phyloP scores from a whole-genome alignment of 2,329 filamentous ascomycete species.

The Ophiostoma sp. region DNA sequence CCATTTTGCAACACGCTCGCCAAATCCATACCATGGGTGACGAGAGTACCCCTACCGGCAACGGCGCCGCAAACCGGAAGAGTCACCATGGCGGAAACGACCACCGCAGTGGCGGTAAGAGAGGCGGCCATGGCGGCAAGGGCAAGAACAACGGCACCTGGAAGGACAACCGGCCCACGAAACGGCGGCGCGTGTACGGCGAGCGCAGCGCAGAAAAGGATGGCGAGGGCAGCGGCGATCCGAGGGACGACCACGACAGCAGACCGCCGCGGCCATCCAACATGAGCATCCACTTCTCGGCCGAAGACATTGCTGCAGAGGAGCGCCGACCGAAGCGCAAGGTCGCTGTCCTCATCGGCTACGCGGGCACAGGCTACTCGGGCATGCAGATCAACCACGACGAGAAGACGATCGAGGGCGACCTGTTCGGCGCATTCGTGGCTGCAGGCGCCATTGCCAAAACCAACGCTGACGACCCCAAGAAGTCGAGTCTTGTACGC shows the following conservation, averaged over 20 bases:
- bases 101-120: slow-evolving; percentile 18
- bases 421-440: slow-evolving; percentile 88
- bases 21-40: neutral
- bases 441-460: slow-evolving; percentile 90
- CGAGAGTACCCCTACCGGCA: neutral
- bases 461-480: slow-evolving; percentile 91
- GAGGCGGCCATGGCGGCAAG: slow-evolving; percentile 13
- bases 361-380: slow-evolving; percentile 93
- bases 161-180: slow-evolving; percentile 21
- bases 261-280: slow-evolving; percentile 42
- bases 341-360: slow-evolving; percentile 91
- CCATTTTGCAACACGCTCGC: neutral
- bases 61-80: neutral
- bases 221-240: slow-evolving; percentile 30
- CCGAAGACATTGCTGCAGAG: slow-evolving; percentile 84
- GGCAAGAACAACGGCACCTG: slow-evolving; percentile 12
- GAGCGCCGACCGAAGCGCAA: slow-evolving; percentile 84
- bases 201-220: slow-evolving; percentile 17
- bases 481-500: slow-evolving; percentile 88
- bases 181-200: slow-evolving; percentile 19
- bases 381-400: slow-evolving; percentile 85
- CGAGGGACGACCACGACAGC: slow-evolving; percentile 30
- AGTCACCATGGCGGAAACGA: slow-evolving; percentile 19
- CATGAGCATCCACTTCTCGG: slow-evolving; percentile 51
- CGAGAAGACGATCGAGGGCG: slow-evolving; percentile 92